Conservation (phyloP, 176 grass and related monocot species). For the Oryza officinalis region DNA sequence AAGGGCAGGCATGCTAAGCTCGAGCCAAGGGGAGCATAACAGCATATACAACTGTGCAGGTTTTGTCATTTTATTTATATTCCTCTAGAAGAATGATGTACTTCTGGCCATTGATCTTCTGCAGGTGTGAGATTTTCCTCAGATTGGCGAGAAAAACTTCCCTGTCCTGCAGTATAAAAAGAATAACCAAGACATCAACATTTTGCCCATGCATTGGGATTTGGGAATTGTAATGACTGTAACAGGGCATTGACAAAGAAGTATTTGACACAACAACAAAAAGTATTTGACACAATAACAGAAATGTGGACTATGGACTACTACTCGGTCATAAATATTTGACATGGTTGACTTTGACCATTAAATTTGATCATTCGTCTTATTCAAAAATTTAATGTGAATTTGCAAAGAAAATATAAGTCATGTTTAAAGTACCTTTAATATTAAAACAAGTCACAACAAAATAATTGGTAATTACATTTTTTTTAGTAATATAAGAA, state of each 20-base stretch:
- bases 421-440: no score
- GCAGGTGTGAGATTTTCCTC: conserved; percentile 42
- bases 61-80: conserved; percentile 36
- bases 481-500: no score
- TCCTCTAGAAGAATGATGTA: conserved; percentile 45
- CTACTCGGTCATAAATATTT: no score
- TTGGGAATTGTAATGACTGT: neutral
- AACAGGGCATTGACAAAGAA: neutral
- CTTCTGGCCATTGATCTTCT: conserved; percentile 29
- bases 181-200: conserved; percentile 28
- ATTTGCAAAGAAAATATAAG: no score
- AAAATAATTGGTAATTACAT: no score
- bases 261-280: no score
- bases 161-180: conserved; percentile 54
- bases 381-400: no score
- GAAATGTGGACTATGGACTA: neutral
- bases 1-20: conserved; percentile 1
- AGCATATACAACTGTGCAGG: conserved; percentile 33
- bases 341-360: no score
- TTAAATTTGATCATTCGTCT: no score
- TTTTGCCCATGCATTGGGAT: neutral
- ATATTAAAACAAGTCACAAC: no score
- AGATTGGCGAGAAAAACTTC: conserved; percentile 34
- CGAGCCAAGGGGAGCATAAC: neutral
- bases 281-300: neutral